These are phyloP conservation scores for Myochromella boudieri DNA, from an alignment of 768 basidiomycete species.

Conservation along the genomic window DNA sequence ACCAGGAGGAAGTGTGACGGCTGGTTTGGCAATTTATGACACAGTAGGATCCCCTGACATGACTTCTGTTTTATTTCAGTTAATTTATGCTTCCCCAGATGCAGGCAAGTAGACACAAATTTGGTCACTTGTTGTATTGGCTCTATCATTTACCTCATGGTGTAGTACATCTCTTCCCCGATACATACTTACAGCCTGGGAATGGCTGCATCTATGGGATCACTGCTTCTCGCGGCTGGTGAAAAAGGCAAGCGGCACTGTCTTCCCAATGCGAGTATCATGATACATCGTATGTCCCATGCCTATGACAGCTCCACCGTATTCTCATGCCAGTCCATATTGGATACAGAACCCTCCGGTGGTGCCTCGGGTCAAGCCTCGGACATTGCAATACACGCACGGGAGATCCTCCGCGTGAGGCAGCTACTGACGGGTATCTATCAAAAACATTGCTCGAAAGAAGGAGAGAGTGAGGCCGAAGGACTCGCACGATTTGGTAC, in stretches of 20 bases:
- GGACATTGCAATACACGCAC: constrained; percentile 97
- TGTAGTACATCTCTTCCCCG: constrained; percentile 86
- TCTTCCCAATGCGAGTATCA: constrained; percentile 91
- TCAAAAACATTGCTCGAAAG: constrained; percentile 76
- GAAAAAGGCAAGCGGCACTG: constrained; percentile 90
- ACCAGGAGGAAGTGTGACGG: constrained; percentile 94
- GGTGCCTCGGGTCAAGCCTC: constrained; percentile 94
- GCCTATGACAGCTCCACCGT: neutral
- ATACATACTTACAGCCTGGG: constrained; percentile 98
- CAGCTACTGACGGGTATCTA: constrained; percentile 85
- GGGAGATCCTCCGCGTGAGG: constrained; percentile 90
- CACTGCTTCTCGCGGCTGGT: constrained; percentile 87
- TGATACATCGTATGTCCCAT: constrained; percentile 86
- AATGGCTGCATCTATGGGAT: constrained; percentile 96
- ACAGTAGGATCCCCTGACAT: constrained; percentile 57
- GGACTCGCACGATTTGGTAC: constrained; percentile 79
- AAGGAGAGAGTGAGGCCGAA: constrained; percentile 60
- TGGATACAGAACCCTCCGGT: constrained; percentile 82
- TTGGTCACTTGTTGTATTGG: constrained; percentile 4
- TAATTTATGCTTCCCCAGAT: too few relatives aligned
- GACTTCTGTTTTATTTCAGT: constrained; percentile 21
- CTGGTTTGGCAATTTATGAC: constrained; percentile 96
- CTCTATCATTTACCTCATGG: constrained; percentile 20
- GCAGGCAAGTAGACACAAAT: constrained; percentile 55
- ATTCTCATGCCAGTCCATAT: constrained; percentile 3